Conservation (phyloP, 225 moss, liverwort and hornwort genomes). For the Takakia lepidozioides region DNA sequence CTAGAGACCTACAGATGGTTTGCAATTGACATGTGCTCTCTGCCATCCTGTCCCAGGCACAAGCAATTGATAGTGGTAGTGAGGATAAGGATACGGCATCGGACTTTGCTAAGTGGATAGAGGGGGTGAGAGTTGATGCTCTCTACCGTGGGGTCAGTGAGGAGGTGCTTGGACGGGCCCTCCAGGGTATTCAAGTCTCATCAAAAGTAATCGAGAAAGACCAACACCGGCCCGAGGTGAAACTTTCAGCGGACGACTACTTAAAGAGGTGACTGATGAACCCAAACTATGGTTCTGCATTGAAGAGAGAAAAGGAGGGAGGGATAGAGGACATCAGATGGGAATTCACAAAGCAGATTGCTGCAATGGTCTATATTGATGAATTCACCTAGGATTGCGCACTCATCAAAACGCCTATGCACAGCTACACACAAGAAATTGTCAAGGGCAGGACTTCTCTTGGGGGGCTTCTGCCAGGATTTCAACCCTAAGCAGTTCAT, state of each 20-base stretch:
- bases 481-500: too few species aligned
- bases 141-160: constrained; percentile 40
- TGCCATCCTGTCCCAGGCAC: constrained; percentile 16
- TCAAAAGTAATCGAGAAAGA: constrained; percentile 18
- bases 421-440: not conserved
- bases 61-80: not conserved
- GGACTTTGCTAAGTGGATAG: constrained; percentile 42
- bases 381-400: not conserved
- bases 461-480: not conserved
- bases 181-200: constrained; percentile 38
- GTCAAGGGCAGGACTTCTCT: not conserved
- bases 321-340: too few species aligned
- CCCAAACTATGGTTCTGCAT: not conserved
- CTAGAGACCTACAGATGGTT: too few species aligned
- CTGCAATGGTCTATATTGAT: too few species aligned
- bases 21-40: too few species aligned
- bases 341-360: too few species aligned
- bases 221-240: constrained; percentile 53
- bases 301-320: constrained; percentile 4
- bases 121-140: constrained; percentile 40
- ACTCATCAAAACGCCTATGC: not conserved
- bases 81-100: constrained; percentile 4
- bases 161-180: constrained; percentile 35
- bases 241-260: constrained; percentile 52
- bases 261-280: constrained; percentile 44